Evolutionary conservation across 768 basidiomycete genomes (phyloP), one percentile per base, ranked within the genome.

Genomic region (Strobilomyces confusus): DNA sequence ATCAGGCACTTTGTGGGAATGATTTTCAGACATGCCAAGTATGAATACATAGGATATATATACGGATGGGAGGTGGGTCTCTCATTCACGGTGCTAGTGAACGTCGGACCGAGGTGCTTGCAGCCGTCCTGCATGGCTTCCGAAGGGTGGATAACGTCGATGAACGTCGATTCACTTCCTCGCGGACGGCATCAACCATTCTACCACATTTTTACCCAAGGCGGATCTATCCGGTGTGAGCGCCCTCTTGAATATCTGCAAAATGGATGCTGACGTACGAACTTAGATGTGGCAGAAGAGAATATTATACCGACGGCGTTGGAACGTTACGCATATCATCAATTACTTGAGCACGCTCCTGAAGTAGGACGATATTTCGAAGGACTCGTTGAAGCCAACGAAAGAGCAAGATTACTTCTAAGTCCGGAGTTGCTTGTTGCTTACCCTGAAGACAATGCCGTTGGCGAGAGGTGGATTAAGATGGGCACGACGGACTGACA

Each of bases 1-100:
- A 64, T 80, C 12, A 66, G 69, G 58, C 70, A 75, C 59, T 80
- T 77, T 52, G 78, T 80, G 29, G 80, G 81, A 12, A 74, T 78
- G 75, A 64, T 76, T 26, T 77, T 80, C 51, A 59, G 61, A 45
- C 78, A 80, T 58, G 61, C 45, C 36, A 65, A 57, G 44, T 74
- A 73, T 48, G 66, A 63, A 7, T 78, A 79, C 58, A 49, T 68
- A 9, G 79, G 76, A 20, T 75, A 74, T 43, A 75, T 81, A 37
- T 67, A 71, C 47, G 75, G 73, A 9, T 82, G 80, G 80, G 77
- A 80, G 64, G 79, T 80, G 49, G 8, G 59, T 44, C 25, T 44
- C 32, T n/a, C 49, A 22, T 43, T 37, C 30, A 2, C 1, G 9
- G n/a, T 1, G 9, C 14, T 26, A 22, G 9, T 34, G 29, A 37